These are phyloP conservation scores for Lactifluus volemus DNA, from an alignment of 768 basidiomycete genomes.

Conservation along the genomic window DNA sequence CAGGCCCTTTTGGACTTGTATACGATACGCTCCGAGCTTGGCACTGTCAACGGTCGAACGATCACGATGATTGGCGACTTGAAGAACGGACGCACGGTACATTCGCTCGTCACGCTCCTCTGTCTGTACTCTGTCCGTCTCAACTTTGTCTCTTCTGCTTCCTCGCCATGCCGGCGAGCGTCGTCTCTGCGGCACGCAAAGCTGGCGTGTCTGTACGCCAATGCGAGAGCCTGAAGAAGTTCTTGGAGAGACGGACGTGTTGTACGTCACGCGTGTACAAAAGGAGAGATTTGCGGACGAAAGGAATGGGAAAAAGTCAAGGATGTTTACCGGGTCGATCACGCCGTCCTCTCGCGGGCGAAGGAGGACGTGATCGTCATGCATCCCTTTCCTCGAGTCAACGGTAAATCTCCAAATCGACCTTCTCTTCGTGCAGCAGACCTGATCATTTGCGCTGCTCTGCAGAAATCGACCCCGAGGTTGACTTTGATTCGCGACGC, in stretches of 20 bases:
- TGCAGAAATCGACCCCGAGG: conserved; percentile 97
- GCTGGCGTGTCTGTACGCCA: conserved; percentile 72
- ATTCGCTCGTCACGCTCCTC: conserved; percentile 87
- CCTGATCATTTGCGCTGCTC: not conserved
- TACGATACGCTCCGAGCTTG: conserved; percentile 95
- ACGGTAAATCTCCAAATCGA: conserved; percentile 44
- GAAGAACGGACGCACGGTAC: conserved; percentile 96
- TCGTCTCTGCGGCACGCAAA: conserved; percentile 76
- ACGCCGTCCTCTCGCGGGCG: conserved; percentile 84
- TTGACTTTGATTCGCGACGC: conserved; percentile 90
- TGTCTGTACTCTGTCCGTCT: conserved; percentile 88
- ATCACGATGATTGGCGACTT: conserved; percentile 91
- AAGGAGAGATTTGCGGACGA: conserved; percentile 84
- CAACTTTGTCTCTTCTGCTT: conserved; percentile 89
- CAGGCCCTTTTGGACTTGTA: conserved; percentile 87
- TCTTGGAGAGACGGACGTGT: conserved; percentile 84
- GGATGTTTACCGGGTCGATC: conserved; percentile 88
- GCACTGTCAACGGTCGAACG: conserved; percentile 93
- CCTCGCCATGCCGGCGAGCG: conserved; percentile 84
- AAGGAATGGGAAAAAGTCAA: conserved; percentile 87
- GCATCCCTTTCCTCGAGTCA: conserved; percentile 95
- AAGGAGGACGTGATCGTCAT: conserved; percentile 98
- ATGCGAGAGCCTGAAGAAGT: conserved; percentile 86
- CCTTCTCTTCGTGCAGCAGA: no score
- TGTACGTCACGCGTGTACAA: conserved; percentile 95